Conservation (phyloP, 1,139 yeast genomes). For the Blastobotrys petasosporus region DNA sequence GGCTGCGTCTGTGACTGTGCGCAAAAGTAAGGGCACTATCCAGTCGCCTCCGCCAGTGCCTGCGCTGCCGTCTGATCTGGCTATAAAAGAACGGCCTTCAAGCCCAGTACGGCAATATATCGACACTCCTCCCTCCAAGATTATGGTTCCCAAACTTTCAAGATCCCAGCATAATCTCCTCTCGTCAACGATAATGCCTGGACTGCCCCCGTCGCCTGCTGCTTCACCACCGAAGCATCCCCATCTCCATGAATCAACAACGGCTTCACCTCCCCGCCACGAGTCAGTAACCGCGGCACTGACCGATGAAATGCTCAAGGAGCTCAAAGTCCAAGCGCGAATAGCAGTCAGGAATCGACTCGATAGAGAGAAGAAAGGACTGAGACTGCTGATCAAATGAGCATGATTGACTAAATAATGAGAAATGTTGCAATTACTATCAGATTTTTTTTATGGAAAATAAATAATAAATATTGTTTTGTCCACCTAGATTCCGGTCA, state of each 20-base stretch:
- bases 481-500: conserved; percentile 3
- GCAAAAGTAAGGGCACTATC: background rate
- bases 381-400: background rate
- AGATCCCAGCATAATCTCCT: background rate
- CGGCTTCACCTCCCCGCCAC: too few relatives aligned
- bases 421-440: conserved; percentile 2
- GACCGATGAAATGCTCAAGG: conserved; percentile 18
- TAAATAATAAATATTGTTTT: background rate
- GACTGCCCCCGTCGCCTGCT: conserved; percentile 9
- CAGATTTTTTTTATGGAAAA: background rate
- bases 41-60: background rate
- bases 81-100: background rate
- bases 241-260: too few relatives aligned
- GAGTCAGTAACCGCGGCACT: conserved; percentile 5
- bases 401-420: background rate
- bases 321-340: conserved; percentile 25
- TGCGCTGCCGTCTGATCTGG: background rate
- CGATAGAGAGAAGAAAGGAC: conserved; percentile 21
- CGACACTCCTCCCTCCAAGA: conserved; percentile 1
- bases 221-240: too few relatives aligned
- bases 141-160: background rate
- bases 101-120: conserved; percentile 9
- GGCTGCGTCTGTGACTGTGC: background rate
- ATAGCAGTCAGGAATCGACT: conserved; percentile 26
- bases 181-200: background rate